Base-by-base conservation (phyloP, 768 basidiomycete genomes). In the Kondoa malvinella region DNA sequence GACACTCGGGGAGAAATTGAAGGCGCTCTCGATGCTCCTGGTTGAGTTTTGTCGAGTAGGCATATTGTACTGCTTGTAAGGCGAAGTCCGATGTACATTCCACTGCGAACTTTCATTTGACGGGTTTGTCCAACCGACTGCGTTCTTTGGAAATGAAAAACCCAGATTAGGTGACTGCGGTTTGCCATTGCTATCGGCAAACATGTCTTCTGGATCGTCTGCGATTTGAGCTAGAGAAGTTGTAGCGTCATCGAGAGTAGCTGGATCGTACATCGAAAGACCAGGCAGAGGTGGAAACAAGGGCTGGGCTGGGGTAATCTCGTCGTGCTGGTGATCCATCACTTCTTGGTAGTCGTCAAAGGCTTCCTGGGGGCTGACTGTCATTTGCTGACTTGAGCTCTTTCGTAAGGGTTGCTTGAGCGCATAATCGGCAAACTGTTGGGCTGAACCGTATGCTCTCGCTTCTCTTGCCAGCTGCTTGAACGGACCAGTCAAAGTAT, bases 291-390 rank as follows among this genome's bases (percentile, higher is more conserved):
- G 40, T 8, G 40, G 12, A 50, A 50, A 50, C 12, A 50, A 21
- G 12, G 40, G 40, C 21, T 50, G 40, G 12, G 40, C 8, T 50
- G 40, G 40, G 40, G 40, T 50, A 8, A 21, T 3, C 26, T 63
- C 27, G 16, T 34, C 29, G 12, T 8, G 3, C 15, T 63, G 61
- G 8, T 63, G 61, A 16, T 63, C 29, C 58, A 31, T 26, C n/a
- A 63, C 61, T 33, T 63, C 26, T 27, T 63, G n/a, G 30, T 29
- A 63, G 32, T 63, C 61, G 3, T 31, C 16, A 29, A 63, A 63
- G 32, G 61, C 61, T n/a, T 63, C 29, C n/a, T 63, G 61, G 12
- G 61, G 61, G 8, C 29, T 31, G 16, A 63, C 61, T 8, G 61
- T 63, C 61, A 29, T 27, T 27, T 16, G 3, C 32, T 63, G 29